Conservation (phyloP, 1,139 yeast genomes). For the Kodamaea derodonti region DNA sequence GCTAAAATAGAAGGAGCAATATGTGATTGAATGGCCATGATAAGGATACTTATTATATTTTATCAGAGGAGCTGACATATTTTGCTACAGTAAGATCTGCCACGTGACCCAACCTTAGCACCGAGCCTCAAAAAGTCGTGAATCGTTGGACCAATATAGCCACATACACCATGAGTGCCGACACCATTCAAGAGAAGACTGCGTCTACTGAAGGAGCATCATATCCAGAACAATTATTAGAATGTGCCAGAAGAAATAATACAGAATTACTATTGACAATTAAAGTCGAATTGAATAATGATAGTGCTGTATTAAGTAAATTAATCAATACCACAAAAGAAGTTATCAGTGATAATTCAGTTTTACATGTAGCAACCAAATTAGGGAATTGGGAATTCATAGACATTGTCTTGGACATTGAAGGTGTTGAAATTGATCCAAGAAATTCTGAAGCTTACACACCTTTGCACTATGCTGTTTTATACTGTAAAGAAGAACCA, state of each 20-base stretch:
- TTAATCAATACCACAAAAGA: slow-evolving; percentile 71
- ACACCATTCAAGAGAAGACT: too few species aligned
- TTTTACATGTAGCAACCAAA: slow-evolving; percentile 77
- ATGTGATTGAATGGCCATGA: slow-evolving; percentile 74
- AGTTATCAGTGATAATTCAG: slow-evolving; percentile 71
- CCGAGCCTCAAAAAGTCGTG: neutral
- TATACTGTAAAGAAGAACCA: slow-evolving; percentile 71
- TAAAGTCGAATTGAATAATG: slow-evolving; percentile 42
- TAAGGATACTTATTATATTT: slow-evolving; percentile 1
- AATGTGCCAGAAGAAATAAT: slow-evolving; percentile 86
- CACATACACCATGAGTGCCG: too few species aligned
- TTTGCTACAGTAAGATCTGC: neutral
- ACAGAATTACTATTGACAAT: slow-evolving; percentile 65
- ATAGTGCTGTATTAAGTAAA: slow-evolving; percentile 47
- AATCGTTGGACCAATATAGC: too few species aligned
- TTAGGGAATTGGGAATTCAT: slow-evolving; percentile 85
- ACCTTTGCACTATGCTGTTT: slow-evolving; percentile 84
- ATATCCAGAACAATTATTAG: slow-evolving; percentile 74
- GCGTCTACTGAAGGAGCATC: slow-evolving; percentile 58
- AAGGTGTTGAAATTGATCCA: slow-evolving; percentile 90
- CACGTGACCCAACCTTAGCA: neutral
- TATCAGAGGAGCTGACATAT: neutral
- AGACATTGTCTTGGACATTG: slow-evolving; percentile 78
- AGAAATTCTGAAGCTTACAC: slow-evolving; percentile 76
- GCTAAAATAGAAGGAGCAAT: slow-evolving; percentile 97